Evolutionary conservation across 257 asterid species (phyloP), one percentile per base, ranked within the genome.

Genomic region (Nicotiana knightiana): DNA sequence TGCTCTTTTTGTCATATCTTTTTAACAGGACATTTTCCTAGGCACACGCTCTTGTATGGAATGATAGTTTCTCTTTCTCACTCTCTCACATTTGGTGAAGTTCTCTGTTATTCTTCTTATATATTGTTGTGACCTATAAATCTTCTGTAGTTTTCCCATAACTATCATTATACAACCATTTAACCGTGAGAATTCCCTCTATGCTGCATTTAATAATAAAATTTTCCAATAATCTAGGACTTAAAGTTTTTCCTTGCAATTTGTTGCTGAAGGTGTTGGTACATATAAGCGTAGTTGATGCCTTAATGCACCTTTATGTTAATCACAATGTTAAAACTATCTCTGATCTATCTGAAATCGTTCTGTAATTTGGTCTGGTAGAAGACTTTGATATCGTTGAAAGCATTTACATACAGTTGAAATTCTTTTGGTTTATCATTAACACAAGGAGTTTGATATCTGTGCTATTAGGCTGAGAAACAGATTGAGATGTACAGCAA

Each of bases 401-500:
- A 48, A 48, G 43, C 78, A 12, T 51, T 48, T 24, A 24, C 15
- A 48, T 26, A 1, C 68, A 1, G 3, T 12, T 12, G 37, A 28
- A 4, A 11, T 63, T 12, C 62, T 0, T 33, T 66, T 35, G n/a
- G 62, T 32, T 67, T 67, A 3, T 73, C 16, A 67, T 51, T 79
- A 12, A 66, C 46, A 66, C 46, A n/a, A 39, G 7, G 64, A 37
- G 21, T 67, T 71, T 65, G 15, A 46, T 84, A 15, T 73, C 83
- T 75, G 43, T 81, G 24, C 57, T 64, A 83, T 48, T 64, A 96
- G 99, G 98, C 99, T 1, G 97, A 93, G 91, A 96, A 94, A 70
- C 98, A 96, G 85, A 94, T 93, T 11, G 98, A 93, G 87, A 93
- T 92, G 96, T 92, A 96, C 77, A 89, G 81, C 77, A 94, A 96